Conservation (phyloP, 805 yeast species). For the Candida ovalis region DNA sequence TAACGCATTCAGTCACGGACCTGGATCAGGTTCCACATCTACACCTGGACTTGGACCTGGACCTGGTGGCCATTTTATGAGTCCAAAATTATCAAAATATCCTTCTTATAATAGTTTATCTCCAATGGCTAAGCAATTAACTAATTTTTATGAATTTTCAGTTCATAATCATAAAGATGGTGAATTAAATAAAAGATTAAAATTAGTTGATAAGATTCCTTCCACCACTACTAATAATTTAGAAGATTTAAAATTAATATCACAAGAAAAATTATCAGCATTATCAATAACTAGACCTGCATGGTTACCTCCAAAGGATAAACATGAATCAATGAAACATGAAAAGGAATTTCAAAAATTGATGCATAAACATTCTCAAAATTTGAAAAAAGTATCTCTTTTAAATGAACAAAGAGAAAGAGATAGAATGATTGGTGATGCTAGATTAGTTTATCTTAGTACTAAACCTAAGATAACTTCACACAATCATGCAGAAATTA, state of each 20-base stretch:
- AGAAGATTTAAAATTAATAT: slow-evolving; percentile 58
- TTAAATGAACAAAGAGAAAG: slow-evolving; percentile 32
- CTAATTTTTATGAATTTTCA: slow-evolving; percentile 39
- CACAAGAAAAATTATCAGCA: slow-evolving; percentile 53
- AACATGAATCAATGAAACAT: slow-evolving; percentile 50
- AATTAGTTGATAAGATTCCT: slow-evolving; percentile 35
- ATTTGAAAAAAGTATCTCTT: slow-evolving; percentile 29
- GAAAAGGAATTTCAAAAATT: slow-evolving; percentile 47
- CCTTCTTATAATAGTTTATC: slow-evolving; percentile 28
- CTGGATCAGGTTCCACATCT: no score
- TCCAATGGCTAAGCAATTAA: slow-evolving; percentile 36
- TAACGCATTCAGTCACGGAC: no score
- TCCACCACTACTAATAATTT: slow-evolving; percentile 34
- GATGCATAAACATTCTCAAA: slow-evolving; percentile 31
- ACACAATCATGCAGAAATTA: slow-evolving; percentile 30
- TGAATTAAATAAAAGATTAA: slow-evolving; percentile 35
- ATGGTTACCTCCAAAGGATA: slow-evolving; percentile 65
- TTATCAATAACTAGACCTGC: slow-evolving; percentile 64
- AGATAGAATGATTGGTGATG: slow-evolving; percentile 31
- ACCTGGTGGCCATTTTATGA: slow-evolving; percentile 8
- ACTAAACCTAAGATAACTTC: slow-evolving; percentile 24
- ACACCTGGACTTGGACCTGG: slow-evolving; percentile 5
- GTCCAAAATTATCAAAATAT: slow-evolving; percentile 25
- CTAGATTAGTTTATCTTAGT: slow-evolving; percentile 29
- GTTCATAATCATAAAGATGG: slow-evolving; percentile 32